Evolutionary conservation across 768 basidiomycete genomes (phyloP).

Genomic region (Rhizopogon vesiculosus): DNA sequence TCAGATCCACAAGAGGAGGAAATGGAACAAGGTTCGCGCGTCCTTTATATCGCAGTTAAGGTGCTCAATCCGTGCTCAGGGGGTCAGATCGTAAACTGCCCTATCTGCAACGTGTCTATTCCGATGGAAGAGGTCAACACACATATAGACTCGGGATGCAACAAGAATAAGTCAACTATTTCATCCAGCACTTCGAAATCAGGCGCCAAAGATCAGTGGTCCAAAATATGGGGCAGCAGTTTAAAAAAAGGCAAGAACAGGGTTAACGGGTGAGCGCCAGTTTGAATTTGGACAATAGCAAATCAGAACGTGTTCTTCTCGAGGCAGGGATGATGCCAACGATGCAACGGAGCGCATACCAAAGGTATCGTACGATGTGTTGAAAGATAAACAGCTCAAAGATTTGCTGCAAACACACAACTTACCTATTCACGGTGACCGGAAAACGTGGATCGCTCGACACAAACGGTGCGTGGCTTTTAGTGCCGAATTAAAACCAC

Average conservation of each 20-base stretch:
- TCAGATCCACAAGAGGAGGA: slow-evolving; percentile 29
- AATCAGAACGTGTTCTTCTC: slow-evolving; percentile 9
- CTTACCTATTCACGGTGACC: slow-evolving; percentile 49
- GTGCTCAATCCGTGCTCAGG: slow-evolving; percentile 20
- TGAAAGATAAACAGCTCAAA: slow-evolving; percentile 57
- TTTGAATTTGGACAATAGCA: background rate
- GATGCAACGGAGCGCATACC: slow-evolving; percentile 46
- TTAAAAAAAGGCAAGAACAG: slow-evolving; percentile 40
- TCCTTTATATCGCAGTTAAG: background rate
- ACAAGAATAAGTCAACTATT: slow-evolving; percentile 9
- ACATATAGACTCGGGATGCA: slow-evolving; percentile 54
- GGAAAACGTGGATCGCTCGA: slow-evolving; percentile 44
- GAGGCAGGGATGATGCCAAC: slow-evolving; percentile 20
- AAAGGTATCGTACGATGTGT: slow-evolving; percentile 57
- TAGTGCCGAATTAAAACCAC: background rate
- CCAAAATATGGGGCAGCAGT: slow-evolving; percentile 30
- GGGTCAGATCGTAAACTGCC: slow-evolving; percentile 45
- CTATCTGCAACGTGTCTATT: slow-evolving; percentile 50
- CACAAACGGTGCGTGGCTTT: slow-evolving; percentile 47
- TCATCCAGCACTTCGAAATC: slow-evolving; percentile 19
- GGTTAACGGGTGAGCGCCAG: slow-evolving; percentile 19
- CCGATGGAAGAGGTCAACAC: slow-evolving; percentile 46
- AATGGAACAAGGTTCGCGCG: slow-evolving; percentile 14
- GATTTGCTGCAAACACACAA: slow-evolving; percentile 50
- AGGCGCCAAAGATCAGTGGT: slow-evolving; percentile 35